Evolutionary conservation across 2,329 filamentous ascomycete species (phyloP), one percentile per base, ranked within the genome.

Genomic region (Paraphaeosphaeria sporulosa): DNA sequence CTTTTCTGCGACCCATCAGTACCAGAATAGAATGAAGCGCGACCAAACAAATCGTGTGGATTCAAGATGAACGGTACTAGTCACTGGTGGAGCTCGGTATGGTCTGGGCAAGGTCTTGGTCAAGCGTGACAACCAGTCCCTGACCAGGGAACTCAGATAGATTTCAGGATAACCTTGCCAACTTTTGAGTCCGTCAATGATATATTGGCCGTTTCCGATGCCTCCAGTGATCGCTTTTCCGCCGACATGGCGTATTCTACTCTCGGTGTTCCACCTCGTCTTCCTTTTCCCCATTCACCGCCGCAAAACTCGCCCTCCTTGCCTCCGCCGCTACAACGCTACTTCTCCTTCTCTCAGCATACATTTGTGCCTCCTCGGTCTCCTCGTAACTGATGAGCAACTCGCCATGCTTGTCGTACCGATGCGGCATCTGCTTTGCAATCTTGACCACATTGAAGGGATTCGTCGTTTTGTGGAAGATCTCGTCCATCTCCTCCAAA

Each of bases 331-430:
- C 30, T 13, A 64, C 63, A 42, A 67, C 64, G 9, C 66, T 68
- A 25, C 73, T 76, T 40, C 72, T 62, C 42, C 73, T 69, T 36
- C 73, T 64, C 62, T 74, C 70, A 8, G 64, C 67, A 54, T 52
- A 58, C 12, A 73, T 65, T 9, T 63, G 63, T 30, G 66, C 72
- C 57, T 77, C 72, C 62, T 78, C 76, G 1, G 75, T 77, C 48
- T 78, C 75, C 4, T 82, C 79, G 55, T 86, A 84, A 40, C 79
- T 76, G 64, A 86, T 84, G 44, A 88, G 79, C 32, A 87, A 70
- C 66, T 88, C 83, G 8, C 86, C 86, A 25, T 83, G 81, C 76
- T 85, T 86, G 63, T 84, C 86, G 71, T 86, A 88, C 58, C 86
- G 81, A 64, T 83, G 80, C 10, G 86, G 85, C 67, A 84, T 78